Percentiles rank a stretch among this genome's conserved stretches.
These are phyloP conservation scores for Aspergillus brunneoviolaceus DNA, from an alignment of 2,329 filamentous ascomycete species.

Conservation along the genomic window DNA sequence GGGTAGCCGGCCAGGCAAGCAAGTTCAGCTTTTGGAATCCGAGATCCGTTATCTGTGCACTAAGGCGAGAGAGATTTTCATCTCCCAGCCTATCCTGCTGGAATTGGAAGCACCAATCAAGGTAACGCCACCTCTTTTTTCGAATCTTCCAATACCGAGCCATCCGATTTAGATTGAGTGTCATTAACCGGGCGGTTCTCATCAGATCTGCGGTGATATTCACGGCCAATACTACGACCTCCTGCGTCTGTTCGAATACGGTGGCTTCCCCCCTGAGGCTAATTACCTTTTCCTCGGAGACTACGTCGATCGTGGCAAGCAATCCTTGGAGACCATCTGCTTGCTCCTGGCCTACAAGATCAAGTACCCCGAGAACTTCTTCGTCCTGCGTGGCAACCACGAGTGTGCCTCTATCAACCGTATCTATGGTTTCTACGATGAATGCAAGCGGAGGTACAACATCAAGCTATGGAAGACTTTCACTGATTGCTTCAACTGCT, in stretches of 20 bases:
- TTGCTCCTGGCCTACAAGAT: slow-evolving; percentile 98
- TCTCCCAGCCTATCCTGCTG: slow-evolving; percentile 95
- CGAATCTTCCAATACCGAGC: neutral
- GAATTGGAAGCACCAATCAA: slow-evolving; percentile 99
- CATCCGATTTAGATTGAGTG: neutral
- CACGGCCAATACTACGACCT: slow-evolving; percentile 99
- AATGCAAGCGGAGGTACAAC: slow-evolving; percentile 98
- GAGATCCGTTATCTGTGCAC: slow-evolving; percentile 98
- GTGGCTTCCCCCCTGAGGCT: slow-evolving; percentile 95
- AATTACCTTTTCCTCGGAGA: slow-evolving; percentile 99
- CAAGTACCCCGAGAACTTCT: slow-evolving; percentile 99
- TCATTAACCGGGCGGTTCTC: slow-evolving; percentile 17
- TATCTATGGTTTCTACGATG: slow-evolving; percentile 99
- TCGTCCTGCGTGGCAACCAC: slow-evolving; percentile 97
- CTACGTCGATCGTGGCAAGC: slow-evolving; percentile 98
- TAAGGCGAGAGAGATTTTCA: slow-evolving; percentile 98
- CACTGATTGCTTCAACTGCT: slow-evolving; percentile 98
- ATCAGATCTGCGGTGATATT: slow-evolving; percentile 96
- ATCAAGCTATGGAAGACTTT: slow-evolving; percentile 99
- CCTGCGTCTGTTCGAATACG: slow-evolving; percentile 94
- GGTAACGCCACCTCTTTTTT: slow-evolving; percentile 54
- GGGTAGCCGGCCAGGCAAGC: slow-evolving; percentile 96
- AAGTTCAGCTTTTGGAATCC: slow-evolving; percentile 92
- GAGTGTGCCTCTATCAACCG: slow-evolving; percentile 98
- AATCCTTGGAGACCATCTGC: slow-evolving; percentile 98